Conservation (phyloP, 345 rosid species). For the Firmiana major region DNA sequence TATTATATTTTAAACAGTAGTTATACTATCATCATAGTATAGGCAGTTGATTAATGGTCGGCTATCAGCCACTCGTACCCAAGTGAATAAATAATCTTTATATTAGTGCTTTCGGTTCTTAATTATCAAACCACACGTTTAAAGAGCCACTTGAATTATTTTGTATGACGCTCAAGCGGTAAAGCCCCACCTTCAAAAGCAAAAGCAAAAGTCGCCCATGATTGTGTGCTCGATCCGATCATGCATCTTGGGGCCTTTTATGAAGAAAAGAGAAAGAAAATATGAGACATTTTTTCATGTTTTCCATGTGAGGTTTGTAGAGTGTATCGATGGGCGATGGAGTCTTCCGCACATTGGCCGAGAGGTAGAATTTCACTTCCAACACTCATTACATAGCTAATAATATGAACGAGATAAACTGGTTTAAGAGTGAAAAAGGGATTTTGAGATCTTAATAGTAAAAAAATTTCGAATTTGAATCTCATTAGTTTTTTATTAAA, state of each 20-base stretch:
- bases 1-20: not conserved
- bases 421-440: no score
- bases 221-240: not conserved
- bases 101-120: not conserved
- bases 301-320: not conserved
- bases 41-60: not conserved
- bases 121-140: not conserved
- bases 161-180: not conserved
- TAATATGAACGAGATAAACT: no score
- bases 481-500: no score
- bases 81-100: not conserved
- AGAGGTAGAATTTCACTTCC: not conserved
- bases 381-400: no score
- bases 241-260: not conserved
- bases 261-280: not conserved
- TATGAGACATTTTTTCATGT: not conserved
- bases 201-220: not conserved
- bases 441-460: no score
- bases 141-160: not conserved
- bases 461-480: no score
- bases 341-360: not conserved
- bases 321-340: no score
- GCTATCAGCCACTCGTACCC: not conserved
- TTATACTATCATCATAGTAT: not conserved
- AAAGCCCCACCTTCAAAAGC: not conserved